These are phyloP conservation scores for Cerioporus squamosus DNA, from an alignment of 1,284 basidiomycete species.

Conservation along the genomic window DNA sequence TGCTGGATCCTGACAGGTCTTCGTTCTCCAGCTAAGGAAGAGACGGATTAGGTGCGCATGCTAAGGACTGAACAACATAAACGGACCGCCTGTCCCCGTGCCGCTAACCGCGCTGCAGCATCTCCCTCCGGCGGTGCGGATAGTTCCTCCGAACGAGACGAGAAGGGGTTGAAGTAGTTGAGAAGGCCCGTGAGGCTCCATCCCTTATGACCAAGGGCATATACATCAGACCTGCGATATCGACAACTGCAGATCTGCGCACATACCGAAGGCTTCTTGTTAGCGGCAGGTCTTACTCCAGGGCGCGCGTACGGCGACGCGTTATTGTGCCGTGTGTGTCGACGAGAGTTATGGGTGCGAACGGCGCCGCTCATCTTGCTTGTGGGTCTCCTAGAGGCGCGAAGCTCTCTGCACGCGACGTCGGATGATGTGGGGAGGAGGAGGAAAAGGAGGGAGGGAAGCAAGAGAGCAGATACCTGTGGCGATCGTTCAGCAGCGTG, in stretches of 20 bases:
- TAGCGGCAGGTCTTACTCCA: not conserved
- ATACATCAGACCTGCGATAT: not conserved
- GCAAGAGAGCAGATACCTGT: no score
- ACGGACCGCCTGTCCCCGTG: slow-evolving; percentile 21
- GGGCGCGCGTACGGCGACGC: slow-evolving; percentile 30
- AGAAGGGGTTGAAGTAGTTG: slow-evolving; percentile 28
- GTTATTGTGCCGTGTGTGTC: slow-evolving; percentile 25
- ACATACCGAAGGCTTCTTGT: slow-evolving; percentile 26
- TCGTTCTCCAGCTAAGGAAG: no score
- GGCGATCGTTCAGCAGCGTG: slow-evolving; percentile 16
- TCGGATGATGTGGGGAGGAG: not conserved
- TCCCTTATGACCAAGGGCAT: slow-evolving; percentile 8
- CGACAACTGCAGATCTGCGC: not conserved
- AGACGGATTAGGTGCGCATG: no score
- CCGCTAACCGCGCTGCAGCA: slow-evolving; percentile 14
- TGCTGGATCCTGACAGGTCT: no score
- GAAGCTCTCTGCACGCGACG: not conserved
- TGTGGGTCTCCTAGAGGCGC: not conserved
- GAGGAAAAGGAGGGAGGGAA: slow-evolving; percentile 1
- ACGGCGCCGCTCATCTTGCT: slow-evolving; percentile 25
- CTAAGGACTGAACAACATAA: not conserved
- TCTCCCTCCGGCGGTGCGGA: slow-evolving; percentile 5
- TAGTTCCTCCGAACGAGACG: slow-evolving; percentile 8
- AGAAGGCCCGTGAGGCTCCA: slow-evolving; percentile 28
- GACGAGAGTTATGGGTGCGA: slow-evolving; percentile 20